Conservation (phyloP, 129 eudicot species). For the Flaveria trinervia region DNA sequence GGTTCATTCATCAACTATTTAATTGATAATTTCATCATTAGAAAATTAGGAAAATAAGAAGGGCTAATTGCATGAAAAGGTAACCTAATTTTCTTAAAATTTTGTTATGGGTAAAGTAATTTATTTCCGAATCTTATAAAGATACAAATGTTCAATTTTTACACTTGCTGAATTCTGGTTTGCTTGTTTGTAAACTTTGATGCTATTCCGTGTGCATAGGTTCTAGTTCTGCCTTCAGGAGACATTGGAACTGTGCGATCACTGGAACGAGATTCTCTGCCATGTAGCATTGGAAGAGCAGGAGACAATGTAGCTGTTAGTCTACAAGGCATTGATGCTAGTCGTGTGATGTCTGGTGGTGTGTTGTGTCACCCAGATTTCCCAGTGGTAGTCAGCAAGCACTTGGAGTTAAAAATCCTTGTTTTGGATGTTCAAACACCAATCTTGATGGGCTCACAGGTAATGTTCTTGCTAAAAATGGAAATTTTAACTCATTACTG, state of each 20-base stretch:
- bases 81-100: neutral
- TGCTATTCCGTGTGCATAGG: conserved; percentile 41
- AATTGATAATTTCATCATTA: neutral
- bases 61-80: neutral
- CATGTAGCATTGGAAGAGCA: conserved; percentile 71
- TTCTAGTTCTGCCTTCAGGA: conserved; percentile 82
- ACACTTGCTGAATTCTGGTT: neutral
- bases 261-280: conserved; percentile 73
- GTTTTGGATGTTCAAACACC: conserved; percentile 72
- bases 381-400: conserved; percentile 70
- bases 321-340: conserved; percentile 78
- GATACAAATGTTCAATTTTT: neutral
- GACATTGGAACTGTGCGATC: conserved; percentile 69
- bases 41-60: neutral
- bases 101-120: neutral
- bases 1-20: conserved; percentile 41
- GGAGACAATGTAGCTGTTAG: conserved; percentile 85
- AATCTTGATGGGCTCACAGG: conserved; percentile 90
- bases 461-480: conserved; percentile 12
- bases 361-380: conserved; percentile 96
- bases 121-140: neutral
- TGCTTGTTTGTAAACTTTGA: neutral
- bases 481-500: neutral
- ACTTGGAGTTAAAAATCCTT: conserved; percentile 79
- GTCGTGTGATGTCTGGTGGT: conserved; percentile 65